A percentile compares a stretch with the other conserved stretches of the same genome.
phyloP scores from a whole-genome alignment of 179 eudicot genomes.

The Sideroxylon spinosum region DNA sequence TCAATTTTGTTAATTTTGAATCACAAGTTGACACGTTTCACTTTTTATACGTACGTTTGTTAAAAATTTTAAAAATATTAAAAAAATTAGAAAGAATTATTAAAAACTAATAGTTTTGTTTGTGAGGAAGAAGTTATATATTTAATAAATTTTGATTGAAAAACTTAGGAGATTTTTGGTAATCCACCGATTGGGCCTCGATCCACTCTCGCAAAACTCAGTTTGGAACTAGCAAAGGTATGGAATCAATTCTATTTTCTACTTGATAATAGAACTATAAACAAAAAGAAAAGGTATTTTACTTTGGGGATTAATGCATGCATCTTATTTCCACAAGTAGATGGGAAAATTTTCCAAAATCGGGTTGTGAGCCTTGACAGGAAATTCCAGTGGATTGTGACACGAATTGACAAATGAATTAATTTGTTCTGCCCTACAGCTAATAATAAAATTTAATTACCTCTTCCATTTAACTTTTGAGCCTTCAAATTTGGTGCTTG shows the following conservation, averaged over 20 bases:
- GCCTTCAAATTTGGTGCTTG: background rate
- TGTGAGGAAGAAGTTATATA: too few relatives aligned
- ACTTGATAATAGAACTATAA: background rate
- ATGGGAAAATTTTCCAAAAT: background rate
- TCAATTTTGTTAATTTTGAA: too few relatives aligned
- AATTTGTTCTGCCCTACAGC: constrained; percentile 1
- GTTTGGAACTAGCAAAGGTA: background rate
- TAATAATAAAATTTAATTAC: background rate
- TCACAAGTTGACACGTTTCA: too few relatives aligned
- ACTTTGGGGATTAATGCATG: background rate
- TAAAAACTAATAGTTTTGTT: too few relatives aligned
- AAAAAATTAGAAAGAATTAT: too few relatives aligned
- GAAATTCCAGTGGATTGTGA: background rate
- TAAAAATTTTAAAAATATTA: too few relatives aligned
- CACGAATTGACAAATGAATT: background rate
- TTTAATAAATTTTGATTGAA: too few relatives aligned
- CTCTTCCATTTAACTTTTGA: background rate
- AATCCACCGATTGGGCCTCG: too few relatives aligned
- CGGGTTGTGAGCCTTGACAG: background rate
- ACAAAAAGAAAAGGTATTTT: too few relatives aligned
- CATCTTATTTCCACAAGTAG: background rate
- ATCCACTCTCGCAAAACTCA: background rate
- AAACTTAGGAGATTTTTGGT: too few relatives aligned
- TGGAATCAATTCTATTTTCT: background rate
- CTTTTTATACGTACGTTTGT: too few relatives aligned